Conservation (phyloP, 805 yeast species). For the Candida mattraensis region DNA sequence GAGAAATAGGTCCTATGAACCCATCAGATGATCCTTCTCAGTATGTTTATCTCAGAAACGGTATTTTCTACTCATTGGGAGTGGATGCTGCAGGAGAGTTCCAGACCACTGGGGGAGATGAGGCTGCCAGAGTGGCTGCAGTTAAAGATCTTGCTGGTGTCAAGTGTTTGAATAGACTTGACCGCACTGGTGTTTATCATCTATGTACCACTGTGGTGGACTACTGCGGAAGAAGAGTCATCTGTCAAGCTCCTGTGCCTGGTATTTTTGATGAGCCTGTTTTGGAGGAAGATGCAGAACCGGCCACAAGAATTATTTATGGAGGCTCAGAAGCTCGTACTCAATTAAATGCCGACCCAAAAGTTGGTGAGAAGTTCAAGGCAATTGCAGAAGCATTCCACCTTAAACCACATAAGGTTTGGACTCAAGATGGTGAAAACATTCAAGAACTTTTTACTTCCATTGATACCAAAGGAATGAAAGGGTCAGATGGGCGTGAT, state of each 20-base stretch:
- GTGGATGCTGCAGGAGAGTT: conserved; percentile 68
- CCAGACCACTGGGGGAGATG: conserved; percentile 70
- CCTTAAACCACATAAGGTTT: conserved; percentile 65
- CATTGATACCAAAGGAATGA: conserved; percentile 79
- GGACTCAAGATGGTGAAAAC: conserved; percentile 43
- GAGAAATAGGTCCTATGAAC: conserved; percentile 75
- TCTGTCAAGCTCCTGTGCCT: conserved; percentile 95
- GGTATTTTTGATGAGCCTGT: conserved; percentile 65
- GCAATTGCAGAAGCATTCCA: conserved; percentile 75
- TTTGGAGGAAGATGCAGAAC: conserved; percentile 37
- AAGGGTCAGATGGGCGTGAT: conserved; percentile 80
- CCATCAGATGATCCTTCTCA: conserved; percentile 65
- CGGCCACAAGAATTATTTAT: conserved; percentile 15
- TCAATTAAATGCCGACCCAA: conserved; percentile 47
- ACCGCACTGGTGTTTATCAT: conserved; percentile 61
- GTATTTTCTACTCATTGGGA: conserved; percentile 83
- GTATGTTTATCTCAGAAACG: conserved; percentile 74
- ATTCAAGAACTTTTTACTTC: conserved; percentile 60
- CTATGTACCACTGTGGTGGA: conserved; percentile 86
- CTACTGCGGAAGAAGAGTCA: conserved; percentile 81
- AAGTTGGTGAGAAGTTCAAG: conserved; percentile 55
- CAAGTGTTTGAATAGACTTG: conserved; percentile 64
- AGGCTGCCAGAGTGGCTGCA: conserved; percentile 79
- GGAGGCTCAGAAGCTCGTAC: conserved; percentile 37
- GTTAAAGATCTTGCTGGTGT: conserved; percentile 78